Evolutionary conservation across 1,284 basidiomycete genomes (phyloP), one percentile per base, ranked within the genome.

Genomic region (Prillingera fragicola): DNA sequence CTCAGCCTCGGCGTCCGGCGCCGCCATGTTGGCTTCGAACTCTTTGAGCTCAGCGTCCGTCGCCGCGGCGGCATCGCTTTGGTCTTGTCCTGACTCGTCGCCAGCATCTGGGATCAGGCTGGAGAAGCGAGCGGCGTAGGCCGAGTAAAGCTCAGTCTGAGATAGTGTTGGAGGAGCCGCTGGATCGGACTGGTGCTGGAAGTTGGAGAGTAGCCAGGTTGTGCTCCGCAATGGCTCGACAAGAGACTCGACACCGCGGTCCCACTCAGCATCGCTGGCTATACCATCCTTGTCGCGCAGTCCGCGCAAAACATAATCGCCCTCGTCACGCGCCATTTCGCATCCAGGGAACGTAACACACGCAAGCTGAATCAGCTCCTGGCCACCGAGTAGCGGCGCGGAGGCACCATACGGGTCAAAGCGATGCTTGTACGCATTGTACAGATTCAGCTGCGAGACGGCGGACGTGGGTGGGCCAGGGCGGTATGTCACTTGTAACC

Each of bases 341-440:
- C 66, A 65, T 3, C 65, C 66, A 2, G 62, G 57, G 31, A 67
- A 69, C 6, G 66, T 69, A 2, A 65, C 63, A 31, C 63, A 66
- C 7, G 63, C 66, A 19, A 69, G 55, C 45, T 64, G 62, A 23
- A 69, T 65, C 14, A 69, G 48, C 31, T 69, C 66, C 48, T 69
- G 66, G 17, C 66, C 66, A 29, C 60, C 63, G 7, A 69, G 31
- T 3, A 69, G 42, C 5, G 66, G 62, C 3, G 60, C 39, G 1
- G 39, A 25, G 1, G 44, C 41, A 8, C 55, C 41, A 46, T 64
- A 66, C 24, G 66, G 62, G 50, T 69, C 66, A 21, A 69, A 69
- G 17, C 66, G 60, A n/a, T 50, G 54, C 27, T 55, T 54, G 46
- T 69, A 69, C 7, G 63, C 54, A 31, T 60, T 59, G 49, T 66